phyloP scores from a whole-genome alignment of 2,329 filamentous ascomycete genomes.

The Amphichorda felina region DNA sequence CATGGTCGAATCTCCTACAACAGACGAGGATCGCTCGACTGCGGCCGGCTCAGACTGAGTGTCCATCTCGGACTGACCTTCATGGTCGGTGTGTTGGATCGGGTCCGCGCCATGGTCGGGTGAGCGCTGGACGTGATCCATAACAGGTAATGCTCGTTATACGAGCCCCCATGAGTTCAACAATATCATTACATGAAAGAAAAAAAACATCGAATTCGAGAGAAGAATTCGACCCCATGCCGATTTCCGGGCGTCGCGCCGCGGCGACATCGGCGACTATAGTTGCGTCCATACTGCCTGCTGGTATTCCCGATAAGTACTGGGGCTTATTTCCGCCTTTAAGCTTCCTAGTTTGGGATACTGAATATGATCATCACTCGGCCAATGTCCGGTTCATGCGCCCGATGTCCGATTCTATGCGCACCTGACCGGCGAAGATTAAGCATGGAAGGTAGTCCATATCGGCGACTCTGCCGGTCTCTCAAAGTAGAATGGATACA shows the following conservation, averaged over 20 bases:
- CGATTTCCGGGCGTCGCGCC: not conserved
- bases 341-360: too few relatives aligned
- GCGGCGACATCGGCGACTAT: not conserved
- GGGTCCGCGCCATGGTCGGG: not conserved
- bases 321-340: not conserved
- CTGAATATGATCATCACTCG: too few relatives aligned
- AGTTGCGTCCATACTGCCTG: not conserved
- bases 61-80: not conserved
- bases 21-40: slow-evolving; percentile 1
- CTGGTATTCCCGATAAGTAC: not conserved
- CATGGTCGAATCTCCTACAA: slow-evolving; percentile 1
- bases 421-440: too few relatives aligned
- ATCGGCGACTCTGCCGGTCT: too few relatives aligned
- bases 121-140: too few relatives aligned
- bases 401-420: too few relatives aligned
- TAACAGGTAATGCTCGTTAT: not conserved
- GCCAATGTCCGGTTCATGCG: too few relatives aligned
- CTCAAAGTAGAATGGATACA: too few relatives aligned
- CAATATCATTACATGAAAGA: not conserved
- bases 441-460: too few relatives aligned
- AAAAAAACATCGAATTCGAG: not conserved
- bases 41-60: not conserved
- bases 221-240: not conserved
- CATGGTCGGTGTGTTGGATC: not conserved
- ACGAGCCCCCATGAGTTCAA: not conserved